phyloP scores from a whole-genome alignment of 2,329 filamentous ascomycete species.

The Calonectria naviculata region DNA sequence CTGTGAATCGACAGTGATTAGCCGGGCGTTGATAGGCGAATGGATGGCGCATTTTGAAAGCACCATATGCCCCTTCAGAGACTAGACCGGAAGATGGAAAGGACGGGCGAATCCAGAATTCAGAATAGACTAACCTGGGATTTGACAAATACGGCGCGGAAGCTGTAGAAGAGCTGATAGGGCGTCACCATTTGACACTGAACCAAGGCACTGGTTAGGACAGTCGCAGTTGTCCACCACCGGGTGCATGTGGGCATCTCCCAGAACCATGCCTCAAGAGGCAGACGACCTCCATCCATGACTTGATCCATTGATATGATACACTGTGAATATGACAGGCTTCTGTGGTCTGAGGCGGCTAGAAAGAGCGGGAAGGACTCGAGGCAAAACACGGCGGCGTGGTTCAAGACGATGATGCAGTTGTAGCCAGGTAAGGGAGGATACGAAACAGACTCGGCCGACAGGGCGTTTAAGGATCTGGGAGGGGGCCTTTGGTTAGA shows the following conservation, averaged over 20 bases:
- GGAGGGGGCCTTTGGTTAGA: neutral
- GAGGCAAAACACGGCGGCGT: neutral
- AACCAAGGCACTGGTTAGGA: slow-evolving; percentile 87
- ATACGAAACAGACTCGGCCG: neutral
- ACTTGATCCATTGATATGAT: slow-evolving; percentile 63
- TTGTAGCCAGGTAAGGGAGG: neutral
- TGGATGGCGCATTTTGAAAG: neutral
- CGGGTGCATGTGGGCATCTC: slow-evolving; percentile 97
- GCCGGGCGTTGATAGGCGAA: slow-evolving; percentile 9
- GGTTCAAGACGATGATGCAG: neutral
- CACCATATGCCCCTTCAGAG: neutral
- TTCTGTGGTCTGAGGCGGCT: slow-evolving; percentile 2
- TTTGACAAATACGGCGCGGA: slow-evolving; percentile 89
- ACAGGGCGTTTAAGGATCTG: neutral
- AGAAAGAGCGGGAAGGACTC: neutral
- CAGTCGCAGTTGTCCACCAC: slow-evolving; percentile 95
- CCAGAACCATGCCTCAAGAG: slow-evolving; percentile 97
- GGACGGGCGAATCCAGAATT: neutral
- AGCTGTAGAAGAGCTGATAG: slow-evolving; percentile 98
- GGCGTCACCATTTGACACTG: slow-evolving; percentile 94
- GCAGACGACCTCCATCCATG: slow-evolving; percentile 73
- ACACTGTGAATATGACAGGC: neutral
- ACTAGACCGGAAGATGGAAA: neutral
- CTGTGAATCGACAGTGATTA: slow-evolving; percentile 58
- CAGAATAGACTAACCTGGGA: slow-evolving; percentile 75